Conservation (phyloP, 2,329 filamentous ascomycete genomes). For the Fusarium ambrosium region DNA sequence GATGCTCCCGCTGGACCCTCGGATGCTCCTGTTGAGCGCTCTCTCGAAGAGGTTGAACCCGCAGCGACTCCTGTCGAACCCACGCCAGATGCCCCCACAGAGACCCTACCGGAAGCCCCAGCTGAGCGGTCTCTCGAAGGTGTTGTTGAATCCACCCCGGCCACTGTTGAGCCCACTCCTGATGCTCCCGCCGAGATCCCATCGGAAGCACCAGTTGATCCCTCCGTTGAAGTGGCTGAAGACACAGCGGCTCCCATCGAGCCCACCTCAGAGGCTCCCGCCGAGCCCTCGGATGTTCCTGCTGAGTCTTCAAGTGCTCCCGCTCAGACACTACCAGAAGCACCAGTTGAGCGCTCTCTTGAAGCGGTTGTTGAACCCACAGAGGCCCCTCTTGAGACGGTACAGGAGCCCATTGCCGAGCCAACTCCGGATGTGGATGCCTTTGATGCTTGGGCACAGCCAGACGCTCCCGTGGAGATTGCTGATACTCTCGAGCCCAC, state of each 20-base stretch:
- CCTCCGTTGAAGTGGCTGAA: neutral
- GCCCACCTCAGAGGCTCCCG: neutral
- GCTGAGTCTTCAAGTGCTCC: neutral
- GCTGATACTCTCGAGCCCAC: slow-evolving; percentile 7
- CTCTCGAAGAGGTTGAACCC: neutral
- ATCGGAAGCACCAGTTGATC: neutral
- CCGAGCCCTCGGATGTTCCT: neutral
- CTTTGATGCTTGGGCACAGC: slow-evolving; percentile 36
- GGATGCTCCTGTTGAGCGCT: neutral
- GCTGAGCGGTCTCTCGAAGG: neutral
- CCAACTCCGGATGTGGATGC: slow-evolving; percentile 23
- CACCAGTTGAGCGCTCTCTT: neutral
- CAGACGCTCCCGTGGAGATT: slow-evolving; percentile 9
- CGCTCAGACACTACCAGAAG: neutral
- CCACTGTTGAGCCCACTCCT: neutral
- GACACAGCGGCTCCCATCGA: neutral
- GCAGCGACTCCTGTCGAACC: neutral
- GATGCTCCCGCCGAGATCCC: neutral
- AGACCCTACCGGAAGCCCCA: neutral
- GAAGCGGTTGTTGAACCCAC: neutral
- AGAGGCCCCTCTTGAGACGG: neutral
- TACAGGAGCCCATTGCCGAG: neutral
- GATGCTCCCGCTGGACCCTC: neutral
- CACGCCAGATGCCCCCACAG: neutral
- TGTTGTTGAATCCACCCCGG: neutral